These are phyloP conservation scores for Lactarius hengduanensis DNA, from an alignment of 768 basidiomycete genomes.

Conservation along the genomic window DNA sequence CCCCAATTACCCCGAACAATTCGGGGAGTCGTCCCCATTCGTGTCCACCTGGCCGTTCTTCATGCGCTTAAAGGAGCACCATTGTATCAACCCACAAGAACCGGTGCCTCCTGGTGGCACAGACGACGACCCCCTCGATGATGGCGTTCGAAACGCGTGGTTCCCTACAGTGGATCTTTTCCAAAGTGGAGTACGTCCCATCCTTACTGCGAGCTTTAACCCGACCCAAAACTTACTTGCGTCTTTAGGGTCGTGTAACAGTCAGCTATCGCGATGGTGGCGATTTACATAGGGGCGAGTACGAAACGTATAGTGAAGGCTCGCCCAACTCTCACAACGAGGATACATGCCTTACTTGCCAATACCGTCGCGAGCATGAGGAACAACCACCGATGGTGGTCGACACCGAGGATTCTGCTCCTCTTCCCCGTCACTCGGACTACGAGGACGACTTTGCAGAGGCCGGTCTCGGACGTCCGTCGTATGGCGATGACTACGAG, in stretches of 20 bases:
- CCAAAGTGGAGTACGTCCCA: conserved; percentile 33
- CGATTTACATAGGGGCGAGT: conserved; percentile 21
- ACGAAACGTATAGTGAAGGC: conserved; percentile 44
- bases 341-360: conserved; percentile 37
- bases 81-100: conserved; percentile 44
- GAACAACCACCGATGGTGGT: conserved; percentile 1
- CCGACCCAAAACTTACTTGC: neutral
- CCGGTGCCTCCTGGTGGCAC: conserved; percentile 33
- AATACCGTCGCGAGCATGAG: conserved; percentile 15
- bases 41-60: conserved; percentile 53
- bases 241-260: conserved; percentile 6
- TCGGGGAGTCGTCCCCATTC: conserved; percentile 34
- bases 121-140: conserved; percentile 32
- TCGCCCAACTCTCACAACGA: conserved; percentile 44
- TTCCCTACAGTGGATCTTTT: conserved; percentile 32
- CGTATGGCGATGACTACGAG: conserved; percentile 35
- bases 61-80: conserved; percentile 58
- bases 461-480: conserved; percentile 27
- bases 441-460: conserved; percentile 32
- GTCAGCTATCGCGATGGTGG: conserved; percentile 13
- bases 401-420: neutral
- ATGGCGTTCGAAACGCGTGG: conserved; percentile 46
- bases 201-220: neutral
- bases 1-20: conserved; percentile 31
- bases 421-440: conserved; percentile 16